phyloP scores from a whole-genome alignment of 23 red algal species.

The Cyanidium caldarium region DNA sequence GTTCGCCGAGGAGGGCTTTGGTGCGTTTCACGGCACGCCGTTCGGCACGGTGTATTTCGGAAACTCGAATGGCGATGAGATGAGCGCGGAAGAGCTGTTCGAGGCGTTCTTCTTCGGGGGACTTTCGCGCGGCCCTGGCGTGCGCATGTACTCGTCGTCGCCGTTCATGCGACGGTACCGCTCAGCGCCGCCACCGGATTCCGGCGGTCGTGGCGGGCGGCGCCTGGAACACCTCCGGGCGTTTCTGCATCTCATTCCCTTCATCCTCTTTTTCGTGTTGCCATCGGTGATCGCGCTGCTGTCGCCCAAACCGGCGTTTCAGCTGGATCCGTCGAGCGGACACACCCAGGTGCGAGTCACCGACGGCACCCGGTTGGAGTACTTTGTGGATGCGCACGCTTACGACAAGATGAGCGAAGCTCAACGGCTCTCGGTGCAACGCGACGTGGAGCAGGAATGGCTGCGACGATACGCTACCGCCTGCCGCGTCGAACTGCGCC shows the following conservation, averaged over 20 bases:
- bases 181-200: background rate
- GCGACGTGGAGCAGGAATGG: background rate
- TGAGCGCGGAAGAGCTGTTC: conserved; percentile 7
- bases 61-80: background rate
- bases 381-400: background rate
- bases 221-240: background rate
- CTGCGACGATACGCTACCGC: background rate
- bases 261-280: background rate
- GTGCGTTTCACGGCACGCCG: background rate
- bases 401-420: background rate
- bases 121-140: background rate
- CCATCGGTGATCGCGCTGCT: background rate
- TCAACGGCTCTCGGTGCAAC: background rate
- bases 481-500: background rate
- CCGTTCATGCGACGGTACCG: background rate
- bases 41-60: background rate
- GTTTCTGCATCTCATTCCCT: background rate
- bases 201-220: background rate
- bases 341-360: background rate
- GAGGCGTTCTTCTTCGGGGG: conserved; percentile 2
- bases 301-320: background rate
- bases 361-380: background rate
- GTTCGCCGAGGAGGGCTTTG: background rate
- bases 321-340: background rate
- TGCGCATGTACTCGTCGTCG: background rate